Evolutionary conservation across 805 yeast genomes (phyloP).

Genomic region (Ogataea salicorniae): DNA sequence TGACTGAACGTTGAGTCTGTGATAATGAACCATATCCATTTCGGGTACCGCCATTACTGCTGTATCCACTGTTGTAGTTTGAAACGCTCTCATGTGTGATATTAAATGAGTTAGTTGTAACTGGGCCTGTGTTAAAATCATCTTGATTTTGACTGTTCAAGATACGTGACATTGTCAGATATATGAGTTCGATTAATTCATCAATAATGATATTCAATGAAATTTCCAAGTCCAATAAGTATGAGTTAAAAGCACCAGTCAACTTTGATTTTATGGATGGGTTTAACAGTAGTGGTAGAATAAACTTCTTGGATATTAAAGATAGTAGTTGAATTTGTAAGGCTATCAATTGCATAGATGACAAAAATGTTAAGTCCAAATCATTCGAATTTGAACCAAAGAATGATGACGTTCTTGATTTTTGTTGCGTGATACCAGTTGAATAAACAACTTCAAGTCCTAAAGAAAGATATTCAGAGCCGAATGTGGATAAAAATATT

Average conservation of each 20-base stretch:
- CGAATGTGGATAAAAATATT: conserved; percentile 61
- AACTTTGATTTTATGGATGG: conserved; percentile 14
- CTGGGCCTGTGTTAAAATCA: conserved; percentile 42
- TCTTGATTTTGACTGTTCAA: conserved; percentile 60
- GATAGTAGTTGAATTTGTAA: conserved; percentile 53
- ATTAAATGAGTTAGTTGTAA: conserved; percentile 20
- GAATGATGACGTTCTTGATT: conserved; percentile 22
- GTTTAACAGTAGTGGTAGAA: conserved; percentile 59
- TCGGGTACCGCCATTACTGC: too few relatives aligned
- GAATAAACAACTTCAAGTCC: conserved; percentile 66
- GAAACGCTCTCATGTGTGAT: too few relatives aligned
- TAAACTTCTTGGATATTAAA: conserved; percentile 65
- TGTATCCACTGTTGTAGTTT: too few relatives aligned
- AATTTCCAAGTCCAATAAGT: conserved; percentile 40
- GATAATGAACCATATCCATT: too few relatives aligned
- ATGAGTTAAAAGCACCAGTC: conserved; percentile 21
- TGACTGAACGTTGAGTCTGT: too few relatives aligned
- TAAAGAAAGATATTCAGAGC: conserved; percentile 66
- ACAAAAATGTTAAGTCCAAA: conserved; percentile 17
- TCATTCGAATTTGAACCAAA: conserved; percentile 20
- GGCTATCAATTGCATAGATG: conserved; percentile 20
- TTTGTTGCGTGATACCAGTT: conserved; percentile 24
- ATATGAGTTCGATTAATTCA: conserved; percentile 51
- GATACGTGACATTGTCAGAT: conserved; percentile 43
- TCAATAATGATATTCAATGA: conserved; percentile 60